phyloP scores from a whole-genome alignment of 2,329 filamentous ascomycete species.

The Fusarium duplospermum region DNA sequence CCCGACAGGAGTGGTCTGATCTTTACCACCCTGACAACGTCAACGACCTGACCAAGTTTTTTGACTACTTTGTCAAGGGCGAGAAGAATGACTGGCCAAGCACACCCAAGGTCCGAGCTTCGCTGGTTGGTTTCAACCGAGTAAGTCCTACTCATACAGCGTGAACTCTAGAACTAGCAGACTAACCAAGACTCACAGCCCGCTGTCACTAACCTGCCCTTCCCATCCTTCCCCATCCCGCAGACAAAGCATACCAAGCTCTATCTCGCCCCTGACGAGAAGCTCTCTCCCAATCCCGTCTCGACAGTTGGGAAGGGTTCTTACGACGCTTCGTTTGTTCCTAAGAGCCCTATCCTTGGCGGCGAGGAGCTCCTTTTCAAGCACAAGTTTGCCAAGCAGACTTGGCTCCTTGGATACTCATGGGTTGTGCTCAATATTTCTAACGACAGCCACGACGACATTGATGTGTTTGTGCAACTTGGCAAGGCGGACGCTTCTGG shows the following conservation, averaged over 20 bases:
- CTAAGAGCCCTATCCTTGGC: background rate
- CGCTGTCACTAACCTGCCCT: background rate
- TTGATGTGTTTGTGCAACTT: background rate
- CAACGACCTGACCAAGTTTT: background rate
- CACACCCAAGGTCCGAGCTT: background rate
- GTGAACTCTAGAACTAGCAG: accelerated
- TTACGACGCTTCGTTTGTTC: background rate
- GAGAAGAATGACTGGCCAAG: background rate
- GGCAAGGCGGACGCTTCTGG: background rate
- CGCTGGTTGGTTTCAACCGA: background rate
- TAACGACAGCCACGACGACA: background rate
- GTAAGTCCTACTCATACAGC: background rate
- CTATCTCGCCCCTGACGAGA: background rate
- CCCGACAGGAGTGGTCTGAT: background rate
- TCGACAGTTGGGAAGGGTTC: background rate
- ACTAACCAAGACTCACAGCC: background rate
- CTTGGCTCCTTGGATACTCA: background rate
- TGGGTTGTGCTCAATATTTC: background rate
- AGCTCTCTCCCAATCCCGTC: background rate
- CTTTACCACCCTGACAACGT: background rate
- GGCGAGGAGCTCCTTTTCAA: background rate
- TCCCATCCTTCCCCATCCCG: background rate
- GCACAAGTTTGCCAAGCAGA: background rate
- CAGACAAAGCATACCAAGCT: background rate
- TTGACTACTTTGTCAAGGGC: background rate